Percentiles rank a stretch among this genome's conserved stretches.
Evolutionary conservation across 805 yeast species (phyloP).

Genomic region (Starmerella vaccinii): DNA sequence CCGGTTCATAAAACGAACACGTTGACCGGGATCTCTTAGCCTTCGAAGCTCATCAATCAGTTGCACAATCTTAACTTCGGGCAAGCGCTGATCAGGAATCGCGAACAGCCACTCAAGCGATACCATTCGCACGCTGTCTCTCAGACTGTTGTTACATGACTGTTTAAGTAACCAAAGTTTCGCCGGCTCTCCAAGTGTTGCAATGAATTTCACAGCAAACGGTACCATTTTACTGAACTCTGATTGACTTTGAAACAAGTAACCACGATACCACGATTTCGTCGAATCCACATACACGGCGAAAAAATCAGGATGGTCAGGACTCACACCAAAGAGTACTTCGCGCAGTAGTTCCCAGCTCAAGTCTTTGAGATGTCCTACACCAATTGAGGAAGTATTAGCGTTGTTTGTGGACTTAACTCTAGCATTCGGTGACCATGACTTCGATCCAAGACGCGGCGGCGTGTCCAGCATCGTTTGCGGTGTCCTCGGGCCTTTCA

Average conservation of each 20-base stretch:
- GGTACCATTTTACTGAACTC: neutral
- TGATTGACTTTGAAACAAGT: neutral
- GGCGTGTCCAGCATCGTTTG: neutral
- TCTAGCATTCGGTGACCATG: neutral
- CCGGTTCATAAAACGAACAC: neutral
- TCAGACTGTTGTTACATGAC: neutral
- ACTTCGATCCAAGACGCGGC: neutral
- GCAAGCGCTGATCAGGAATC: neutral
- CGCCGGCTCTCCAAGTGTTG: neutral
- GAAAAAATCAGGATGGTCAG: neutral
- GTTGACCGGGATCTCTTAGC: neutral
- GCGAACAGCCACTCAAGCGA: slow-evolving; percentile 1
- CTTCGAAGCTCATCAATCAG: neutral
- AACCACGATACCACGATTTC: neutral
- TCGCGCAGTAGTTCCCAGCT: neutral
- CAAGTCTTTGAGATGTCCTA: neutral
- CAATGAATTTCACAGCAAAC: neutral
- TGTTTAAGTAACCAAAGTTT: neutral
- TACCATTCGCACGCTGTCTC: neutral
- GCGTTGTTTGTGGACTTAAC: neutral
- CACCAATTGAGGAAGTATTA: too few species aligned
- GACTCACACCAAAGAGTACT: neutral
- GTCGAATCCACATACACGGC: neutral
- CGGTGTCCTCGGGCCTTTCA: neutral
- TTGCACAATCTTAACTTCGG: neutral